These are phyloP conservation scores for Brassica incana DNA, from an alignment of 345 rosid species.

Conservation along the genomic window DNA sequence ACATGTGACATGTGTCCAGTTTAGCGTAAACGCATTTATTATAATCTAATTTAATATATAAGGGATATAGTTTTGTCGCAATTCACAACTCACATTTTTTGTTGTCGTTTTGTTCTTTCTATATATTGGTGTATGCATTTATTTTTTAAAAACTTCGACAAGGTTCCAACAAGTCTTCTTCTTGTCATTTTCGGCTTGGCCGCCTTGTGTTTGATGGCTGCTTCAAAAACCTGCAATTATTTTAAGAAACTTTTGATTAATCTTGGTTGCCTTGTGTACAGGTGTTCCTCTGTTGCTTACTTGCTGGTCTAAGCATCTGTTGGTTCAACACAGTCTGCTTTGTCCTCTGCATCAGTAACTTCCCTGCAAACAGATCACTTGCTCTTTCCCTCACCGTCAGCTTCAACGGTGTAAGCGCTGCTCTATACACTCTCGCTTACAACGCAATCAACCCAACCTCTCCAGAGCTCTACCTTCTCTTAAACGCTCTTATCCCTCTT, in stretches of 20 bases:
- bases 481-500: slow-evolving; percentile 74
- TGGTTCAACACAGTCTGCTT: slow-evolving; percentile 99
- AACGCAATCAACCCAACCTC: slow-evolving; percentile 65
- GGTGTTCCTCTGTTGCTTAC: slow-evolving; percentile 78
- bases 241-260: not conserved
- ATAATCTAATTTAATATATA: too few relatives aligned
- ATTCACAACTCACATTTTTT: not conserved
- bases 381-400: slow-evolving; percentile 88
- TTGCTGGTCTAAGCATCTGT: slow-evolving; percentile 88
- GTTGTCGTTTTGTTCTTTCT: not conserved
- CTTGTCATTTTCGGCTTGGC: not conserved
- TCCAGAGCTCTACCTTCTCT: slow-evolving; percentile 60
- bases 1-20: too few relatives aligned
- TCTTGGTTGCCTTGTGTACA: slow-evolving; percentile 33
- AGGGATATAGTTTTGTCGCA: not conserved
- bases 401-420: slow-evolving; percentile 95
- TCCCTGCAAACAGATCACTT: slow-evolving; percentile 71
- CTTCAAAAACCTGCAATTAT: not conserved
- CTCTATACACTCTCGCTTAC: slow-evolving; percentile 74
- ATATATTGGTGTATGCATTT: not conserved
- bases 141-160: not conserved
- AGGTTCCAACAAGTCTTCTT: slow-evolving; percentile 6
- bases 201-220: not conserved
- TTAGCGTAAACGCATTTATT: too few relatives aligned
- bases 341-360: slow-evolving; percentile 82